These are phyloP conservation scores for Lactuca saligna DNA, from an alignment of 129 eudicot species.

Conservation along the genomic window DNA sequence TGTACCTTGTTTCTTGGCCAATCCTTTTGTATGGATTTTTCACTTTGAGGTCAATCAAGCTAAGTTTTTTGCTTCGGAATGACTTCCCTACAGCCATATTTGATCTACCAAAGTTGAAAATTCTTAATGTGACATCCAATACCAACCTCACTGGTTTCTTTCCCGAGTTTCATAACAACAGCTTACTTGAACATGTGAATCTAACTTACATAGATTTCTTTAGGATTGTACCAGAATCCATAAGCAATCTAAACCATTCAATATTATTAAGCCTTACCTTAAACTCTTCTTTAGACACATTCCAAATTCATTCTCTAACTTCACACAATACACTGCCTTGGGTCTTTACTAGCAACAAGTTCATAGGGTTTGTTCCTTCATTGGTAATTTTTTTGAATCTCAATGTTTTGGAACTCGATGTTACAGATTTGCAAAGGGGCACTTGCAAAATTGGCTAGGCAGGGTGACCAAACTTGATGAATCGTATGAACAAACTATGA, in stretches of 20 bases:
- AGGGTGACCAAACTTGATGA: background rate
- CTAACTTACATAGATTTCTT: constrained; percentile 3
- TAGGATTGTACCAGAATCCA: constrained; percentile 14
- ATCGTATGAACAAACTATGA: background rate
- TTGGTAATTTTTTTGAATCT: background rate
- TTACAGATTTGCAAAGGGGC: background rate
- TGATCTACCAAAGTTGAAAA: background rate
- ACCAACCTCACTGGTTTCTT: constrained; percentile 10
- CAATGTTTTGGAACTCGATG: background rate
- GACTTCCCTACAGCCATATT: constrained; percentile 16
- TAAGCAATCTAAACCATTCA: background rate
- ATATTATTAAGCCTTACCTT: background rate
- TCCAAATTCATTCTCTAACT: constrained; percentile 17
- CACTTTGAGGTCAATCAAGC: background rate
- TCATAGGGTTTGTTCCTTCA: background rate
- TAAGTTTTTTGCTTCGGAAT: background rate
- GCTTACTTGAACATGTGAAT: background rate
- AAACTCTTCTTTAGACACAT: background rate
- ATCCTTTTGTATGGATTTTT: background rate
- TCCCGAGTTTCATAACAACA: constrained; percentile 15
- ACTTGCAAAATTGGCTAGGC: constrained; percentile 9
- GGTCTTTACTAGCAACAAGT: background rate
- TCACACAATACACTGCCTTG: constrained; percentile 12
- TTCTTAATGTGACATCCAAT: background rate
- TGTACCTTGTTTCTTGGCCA: background rate